Conservation (phyloP, 176 grass and related monocot species). For the Cymbopogon citratus region DNA sequence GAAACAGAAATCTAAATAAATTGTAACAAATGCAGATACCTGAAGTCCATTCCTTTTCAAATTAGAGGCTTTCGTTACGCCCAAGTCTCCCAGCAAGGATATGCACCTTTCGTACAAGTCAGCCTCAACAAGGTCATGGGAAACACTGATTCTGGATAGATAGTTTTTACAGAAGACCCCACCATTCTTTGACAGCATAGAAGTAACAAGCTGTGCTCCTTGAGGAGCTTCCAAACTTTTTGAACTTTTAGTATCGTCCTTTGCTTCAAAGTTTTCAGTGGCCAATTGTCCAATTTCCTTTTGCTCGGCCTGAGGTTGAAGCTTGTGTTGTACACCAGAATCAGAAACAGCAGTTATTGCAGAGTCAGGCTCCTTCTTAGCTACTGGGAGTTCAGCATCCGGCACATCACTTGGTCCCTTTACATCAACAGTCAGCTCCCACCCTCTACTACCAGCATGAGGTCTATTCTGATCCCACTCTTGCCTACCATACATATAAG, state of each 20-base stretch:
- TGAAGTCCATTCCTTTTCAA: conserved; percentile 30
- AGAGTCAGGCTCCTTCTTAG: conserved; percentile 51
- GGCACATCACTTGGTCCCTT: conserved; percentile 50
- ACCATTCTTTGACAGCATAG: conserved; percentile 31
- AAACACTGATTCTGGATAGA: conserved; percentile 58
- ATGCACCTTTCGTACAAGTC: conserved; percentile 63
- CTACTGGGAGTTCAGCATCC: conserved; percentile 43
- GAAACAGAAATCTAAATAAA: background rate
- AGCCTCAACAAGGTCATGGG: conserved; percentile 59
- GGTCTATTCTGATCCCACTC: conserved; percentile 75
- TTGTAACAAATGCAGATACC: conserved; percentile 22
- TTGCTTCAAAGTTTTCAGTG: conserved; percentile 42
- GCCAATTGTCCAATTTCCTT: conserved; percentile 27
- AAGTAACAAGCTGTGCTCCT: conserved; percentile 23
- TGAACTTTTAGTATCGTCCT: conserved; percentile 30
- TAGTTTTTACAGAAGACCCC: conserved; percentile 57
- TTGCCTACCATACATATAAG: conserved; percentile 57
- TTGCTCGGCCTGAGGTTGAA: conserved; percentile 28
- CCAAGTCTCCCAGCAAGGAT: conserved; percentile 50
- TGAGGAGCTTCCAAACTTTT: conserved; percentile 17
- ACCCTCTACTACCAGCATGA: conserved; percentile 45
- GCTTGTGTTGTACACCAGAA: conserved; percentile 27
- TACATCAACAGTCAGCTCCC: conserved; percentile 48
- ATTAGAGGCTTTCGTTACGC: conserved; percentile 26
- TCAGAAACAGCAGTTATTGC: conserved; percentile 32